These are phyloP conservation scores for Cardamine chenopodiifolia DNA, from an alignment of 345 rosid species.

Conservation along the genomic window DNA sequence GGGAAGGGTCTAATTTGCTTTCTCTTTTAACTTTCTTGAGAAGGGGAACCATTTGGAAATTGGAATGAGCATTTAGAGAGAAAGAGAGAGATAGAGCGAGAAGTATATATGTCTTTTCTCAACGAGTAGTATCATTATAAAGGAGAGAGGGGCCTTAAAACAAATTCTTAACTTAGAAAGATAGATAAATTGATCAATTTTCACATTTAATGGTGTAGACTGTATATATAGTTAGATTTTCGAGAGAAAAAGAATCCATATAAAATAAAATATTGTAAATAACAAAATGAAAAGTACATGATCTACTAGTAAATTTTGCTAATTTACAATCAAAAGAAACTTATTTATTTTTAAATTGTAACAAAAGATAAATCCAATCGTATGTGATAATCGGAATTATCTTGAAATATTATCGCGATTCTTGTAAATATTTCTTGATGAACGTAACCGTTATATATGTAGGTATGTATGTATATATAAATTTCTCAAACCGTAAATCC, in stretches of 20 bases:
- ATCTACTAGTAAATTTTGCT: neutral
- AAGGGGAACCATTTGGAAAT: conserved; percentile 29
- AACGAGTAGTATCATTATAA: neutral
- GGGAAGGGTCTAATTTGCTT: conserved; percentile 37
- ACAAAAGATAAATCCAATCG: neutral
- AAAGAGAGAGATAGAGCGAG: neutral
- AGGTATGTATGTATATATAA: conserved; percentile 26
- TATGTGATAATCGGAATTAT: neutral
- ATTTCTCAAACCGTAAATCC: conserved; percentile 21
- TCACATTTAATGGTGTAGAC: neutral
- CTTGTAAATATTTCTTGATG: neutral
- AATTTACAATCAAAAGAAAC: neutral
- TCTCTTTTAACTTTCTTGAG: conserved; percentile 32
- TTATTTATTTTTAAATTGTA: neutral
- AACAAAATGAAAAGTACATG: neutral
- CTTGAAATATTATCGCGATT: neutral
- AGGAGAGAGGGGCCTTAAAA: neutral
- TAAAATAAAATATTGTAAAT: neutral
- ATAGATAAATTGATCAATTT: neutral
- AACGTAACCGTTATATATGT: conserved; percentile 2
- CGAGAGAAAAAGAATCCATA: neutral
- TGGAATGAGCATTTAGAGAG: conserved; percentile 9
- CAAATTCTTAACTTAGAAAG: neutral
- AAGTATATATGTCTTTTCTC: conserved; percentile 12
- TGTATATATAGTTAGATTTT: neutral